Percentiles rank a stretch among this genome's conserved stretches.
Evolutionary conservation across 495 filamentous ascomycete species (phyloP).

Genomic region (Podospora tetraspora): DNA sequence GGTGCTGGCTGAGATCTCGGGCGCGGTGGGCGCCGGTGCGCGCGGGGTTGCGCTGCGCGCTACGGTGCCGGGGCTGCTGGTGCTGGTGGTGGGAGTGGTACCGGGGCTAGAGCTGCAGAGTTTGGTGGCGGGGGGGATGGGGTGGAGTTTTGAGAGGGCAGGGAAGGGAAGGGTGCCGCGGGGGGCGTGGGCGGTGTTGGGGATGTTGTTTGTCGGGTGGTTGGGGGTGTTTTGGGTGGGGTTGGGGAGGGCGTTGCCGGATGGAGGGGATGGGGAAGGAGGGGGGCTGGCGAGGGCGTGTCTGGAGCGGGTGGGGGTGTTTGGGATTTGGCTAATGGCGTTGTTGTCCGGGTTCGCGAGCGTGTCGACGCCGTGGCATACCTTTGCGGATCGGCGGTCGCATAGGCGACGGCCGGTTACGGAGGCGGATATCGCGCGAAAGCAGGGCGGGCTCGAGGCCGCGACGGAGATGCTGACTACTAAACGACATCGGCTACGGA

Average conservation of each 20-base stretch:
- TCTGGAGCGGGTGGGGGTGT: conserved; percentile 71
- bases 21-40: conserved; percentile 56
- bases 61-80: conserved; percentile 59
- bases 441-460: conserved; percentile 66
- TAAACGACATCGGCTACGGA: conserved; percentile 62
- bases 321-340: conserved; percentile 78
- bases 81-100: conserved; percentile 61
- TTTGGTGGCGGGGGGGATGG: conserved; percentile 45
- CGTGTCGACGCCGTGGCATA: conserved; percentile 75
- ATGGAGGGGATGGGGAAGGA: conserved; percentile 25
- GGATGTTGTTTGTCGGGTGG: conserved; percentile 55
- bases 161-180: conserved; percentile 42
- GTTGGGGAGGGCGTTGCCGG: conserved; percentile 56
- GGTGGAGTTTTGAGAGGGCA: conserved; percentile 54
- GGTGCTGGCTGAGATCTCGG: conserved; percentile 75
- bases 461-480: conserved; percentile 67
- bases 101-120: conserved; percentile 67
- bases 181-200: conserved; percentile 55
- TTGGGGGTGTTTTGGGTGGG: conserved; percentile 64
- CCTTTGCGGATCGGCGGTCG: conserved; percentile 54
- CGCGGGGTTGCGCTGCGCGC: conserved; percentile 56
- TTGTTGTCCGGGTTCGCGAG: conserved; percentile 76
- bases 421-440: conserved; percentile 64
- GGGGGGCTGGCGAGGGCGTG: conserved; percentile 62
- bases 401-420: conserved; percentile 48